phyloP scores from a whole-genome alignment of 257 asterid genomes.

The Fraxinus americana region DNA sequence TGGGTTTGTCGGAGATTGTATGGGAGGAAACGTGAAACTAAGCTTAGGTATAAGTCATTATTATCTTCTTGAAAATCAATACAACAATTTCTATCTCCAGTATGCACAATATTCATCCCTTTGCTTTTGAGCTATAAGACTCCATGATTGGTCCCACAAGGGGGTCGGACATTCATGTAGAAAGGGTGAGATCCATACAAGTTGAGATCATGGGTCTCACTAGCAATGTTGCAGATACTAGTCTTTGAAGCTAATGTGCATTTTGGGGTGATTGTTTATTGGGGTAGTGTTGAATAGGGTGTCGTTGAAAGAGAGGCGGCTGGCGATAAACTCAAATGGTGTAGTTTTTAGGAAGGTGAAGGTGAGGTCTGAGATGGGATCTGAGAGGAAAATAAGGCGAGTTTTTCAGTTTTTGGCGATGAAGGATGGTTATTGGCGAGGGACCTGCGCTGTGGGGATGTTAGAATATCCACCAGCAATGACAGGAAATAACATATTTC shows the following conservation, averaged over 20 bases:
- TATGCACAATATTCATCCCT: constrained; percentile 31
- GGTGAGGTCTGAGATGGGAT: constrained; percentile 41
- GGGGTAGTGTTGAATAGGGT: constrained; percentile 43
- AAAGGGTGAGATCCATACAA: constrained; percentile 48
- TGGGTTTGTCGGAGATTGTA: no score
- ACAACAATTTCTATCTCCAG: not conserved
- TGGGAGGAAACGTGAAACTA: no score
- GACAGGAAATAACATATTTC: no score
- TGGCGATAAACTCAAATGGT: constrained; percentile 51
- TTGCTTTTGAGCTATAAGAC: no score
- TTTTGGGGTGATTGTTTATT: constrained; percentile 16
- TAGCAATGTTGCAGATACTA: constrained; percentile 31
- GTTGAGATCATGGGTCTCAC: constrained; percentile 52
- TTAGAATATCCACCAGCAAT: no score
- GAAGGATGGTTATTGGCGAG: constrained; percentile 23
- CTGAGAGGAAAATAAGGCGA: constrained; percentile 29
- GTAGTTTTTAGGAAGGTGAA: constrained; percentile 50
- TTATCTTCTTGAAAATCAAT: constrained; percentile 17
- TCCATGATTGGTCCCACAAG: no score
- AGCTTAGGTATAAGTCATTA: no score
- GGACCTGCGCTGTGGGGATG: constrained; percentile 10
- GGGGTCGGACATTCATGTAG: not conserved
- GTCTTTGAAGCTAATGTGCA: constrained; percentile 60
- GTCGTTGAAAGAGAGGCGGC: constrained; percentile 25
- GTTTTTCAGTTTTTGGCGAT: not conserved